Base-by-base conservation (phyloP, 352 stramenopile species). In the Globisporangium nagaii region DNA sequence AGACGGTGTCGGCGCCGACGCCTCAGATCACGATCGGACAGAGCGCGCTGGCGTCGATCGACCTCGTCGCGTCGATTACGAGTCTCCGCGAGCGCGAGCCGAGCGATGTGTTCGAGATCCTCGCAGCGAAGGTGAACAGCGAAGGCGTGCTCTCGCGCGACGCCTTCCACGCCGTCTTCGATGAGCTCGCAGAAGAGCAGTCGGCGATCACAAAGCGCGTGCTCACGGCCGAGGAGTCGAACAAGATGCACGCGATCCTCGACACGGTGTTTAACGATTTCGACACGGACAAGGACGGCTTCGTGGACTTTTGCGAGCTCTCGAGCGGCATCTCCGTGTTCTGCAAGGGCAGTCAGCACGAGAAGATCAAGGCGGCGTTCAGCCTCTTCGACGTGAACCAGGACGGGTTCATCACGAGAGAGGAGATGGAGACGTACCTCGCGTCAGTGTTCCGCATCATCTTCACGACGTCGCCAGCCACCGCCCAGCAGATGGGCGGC, bases 341-440 rank as follows among this genome's bases (percentile, higher is more conserved):
- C 20, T 94, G 83, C 56, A 74, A 69, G 3, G 87, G 87, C 3
- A 81, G 75, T 0, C 81, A 93, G 40, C 63, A 86, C 44, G 84
- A 96, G 28, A 95, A 95, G 61, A 73, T 93, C 11, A 73, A 80
- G 28, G 74, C 83, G 2, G 82, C 84, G 3, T 96, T 96, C 44
- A 75, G 71, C 30, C 64, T 96, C 11, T 95, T 95, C 58, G 88
- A 96, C 54, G 76, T 95, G 53, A 89, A 95, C 51, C 75, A 88
- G 56, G 86, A 96, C 34, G 84, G 85, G 0, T 93, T 78, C 55
- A 92, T 96, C 49, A 84, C 79, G 10, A 59, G 60, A 8, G 69
- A 87, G 39, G 86, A 96, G 59, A 92, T 96, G 73, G 74, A 89
- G 61, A 94, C 77, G 44, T 96, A 96, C 43, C 60, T 96, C 39